Conservation (phyloP, 306 rosid species). For the Quercus parvula region DNA sequence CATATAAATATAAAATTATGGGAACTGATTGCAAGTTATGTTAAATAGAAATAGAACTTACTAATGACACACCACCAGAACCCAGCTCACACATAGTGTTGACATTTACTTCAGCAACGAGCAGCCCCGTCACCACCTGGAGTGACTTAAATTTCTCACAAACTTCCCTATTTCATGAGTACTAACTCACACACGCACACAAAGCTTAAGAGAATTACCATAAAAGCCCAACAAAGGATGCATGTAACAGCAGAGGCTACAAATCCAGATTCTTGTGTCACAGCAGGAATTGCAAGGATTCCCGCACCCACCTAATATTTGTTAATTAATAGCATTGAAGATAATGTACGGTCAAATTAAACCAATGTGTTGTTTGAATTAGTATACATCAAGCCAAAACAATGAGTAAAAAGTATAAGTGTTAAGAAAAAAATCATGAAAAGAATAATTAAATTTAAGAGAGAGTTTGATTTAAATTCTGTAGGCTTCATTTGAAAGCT, state of each 20-base stretch:
- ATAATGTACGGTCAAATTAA: not conserved
- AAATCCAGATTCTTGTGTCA: slow-evolving; percentile 78
- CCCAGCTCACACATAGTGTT: slow-evolving; percentile 84
- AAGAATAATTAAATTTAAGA: not conserved
- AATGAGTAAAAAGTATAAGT: not conserved
- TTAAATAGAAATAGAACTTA: slow-evolving; percentile 27
- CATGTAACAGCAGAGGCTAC: slow-evolving; percentile 67
- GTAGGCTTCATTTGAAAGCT: no score
- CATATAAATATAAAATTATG: not conserved
- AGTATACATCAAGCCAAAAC: not conserved
- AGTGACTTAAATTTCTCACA: slow-evolving; percentile 2
- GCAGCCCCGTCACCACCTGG: slow-evolving; percentile 80
- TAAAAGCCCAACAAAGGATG: slow-evolving; percentile 62
- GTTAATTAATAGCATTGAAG: slow-evolving; percentile 23
- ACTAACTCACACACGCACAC: not conserved
- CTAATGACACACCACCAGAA: slow-evolving; percentile 75
- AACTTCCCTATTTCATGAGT: not conserved
- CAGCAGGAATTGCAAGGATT: slow-evolving; percentile 79
- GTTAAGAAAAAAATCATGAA: not conserved
- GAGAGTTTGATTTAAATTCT: no score
- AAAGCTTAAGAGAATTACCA: slow-evolving; percentile 41
- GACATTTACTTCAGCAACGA: slow-evolving; percentile 75
- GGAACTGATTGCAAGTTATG: not conserved
- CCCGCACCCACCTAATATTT: slow-evolving; percentile 66
- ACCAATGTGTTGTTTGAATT: not conserved